These are phyloP conservation scores for Metarhizium guizhouense DNA, from an alignment of 2,329 filamentous ascomycete species.

Conservation along the genomic window DNA sequence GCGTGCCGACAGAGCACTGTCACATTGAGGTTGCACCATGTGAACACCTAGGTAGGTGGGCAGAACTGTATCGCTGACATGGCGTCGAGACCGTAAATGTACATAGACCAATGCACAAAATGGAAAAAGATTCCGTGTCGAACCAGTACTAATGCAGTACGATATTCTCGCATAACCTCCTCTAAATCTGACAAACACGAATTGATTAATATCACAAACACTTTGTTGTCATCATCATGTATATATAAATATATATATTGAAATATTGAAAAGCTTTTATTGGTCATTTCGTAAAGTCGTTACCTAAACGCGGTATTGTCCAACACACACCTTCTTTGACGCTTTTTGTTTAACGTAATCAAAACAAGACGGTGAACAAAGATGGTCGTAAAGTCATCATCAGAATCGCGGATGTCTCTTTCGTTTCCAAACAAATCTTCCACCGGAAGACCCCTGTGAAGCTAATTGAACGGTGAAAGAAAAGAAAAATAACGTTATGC, in stretches of 20 bases:
- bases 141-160: no score
- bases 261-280: conserved; percentile 25
- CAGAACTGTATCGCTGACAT: no score
- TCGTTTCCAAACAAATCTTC: conserved; percentile 16
- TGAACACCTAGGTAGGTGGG: no score
- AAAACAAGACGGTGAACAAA: conserved; percentile 14
- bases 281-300: conserved; percentile 31
- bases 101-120: no score
- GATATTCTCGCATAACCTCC: background rate
- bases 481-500: conserved; percentile 11
- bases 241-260: background rate
- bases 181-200: no score
- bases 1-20: no score
- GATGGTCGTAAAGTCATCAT: conserved; percentile 27
- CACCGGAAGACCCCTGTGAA: conserved; percentile 10
- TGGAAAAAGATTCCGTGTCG: no score
- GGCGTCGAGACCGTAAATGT: no score
- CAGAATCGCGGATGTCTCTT: conserved; percentile 17
- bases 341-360: conserved; percentile 18
- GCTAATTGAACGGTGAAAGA: conserved; percentile 1
- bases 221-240: background rate
- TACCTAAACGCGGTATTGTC: conserved; percentile 26
- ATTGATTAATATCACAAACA: no score
- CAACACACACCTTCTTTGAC: conserved; percentile 23
- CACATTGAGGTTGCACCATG: no score